phyloP scores from a whole-genome alignment of 176 grass and related monocot species.

The Dendrocalamus sinicus region DNA sequence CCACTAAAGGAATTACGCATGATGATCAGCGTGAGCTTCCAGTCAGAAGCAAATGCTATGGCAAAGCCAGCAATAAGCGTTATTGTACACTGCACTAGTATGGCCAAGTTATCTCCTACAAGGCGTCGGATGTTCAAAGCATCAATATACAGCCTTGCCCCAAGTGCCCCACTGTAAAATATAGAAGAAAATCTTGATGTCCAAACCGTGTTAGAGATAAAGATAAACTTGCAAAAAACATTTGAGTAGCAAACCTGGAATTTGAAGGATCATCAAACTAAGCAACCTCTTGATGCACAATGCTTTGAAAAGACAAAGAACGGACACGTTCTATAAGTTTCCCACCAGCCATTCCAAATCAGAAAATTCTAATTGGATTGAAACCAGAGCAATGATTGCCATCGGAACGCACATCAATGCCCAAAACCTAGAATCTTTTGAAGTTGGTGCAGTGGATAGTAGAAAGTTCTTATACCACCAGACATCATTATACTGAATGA shows the following conservation, averaged over 20 bases:
- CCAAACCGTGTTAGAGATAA: constrained; percentile 39
- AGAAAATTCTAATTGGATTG: constrained; percentile 67
- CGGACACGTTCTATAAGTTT: constrained; percentile 81
- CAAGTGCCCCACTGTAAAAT: constrained; percentile 62
- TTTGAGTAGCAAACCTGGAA: constrained; percentile 66
- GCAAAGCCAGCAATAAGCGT: constrained; percentile 58
- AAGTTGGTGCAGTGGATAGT: constrained; percentile 57
- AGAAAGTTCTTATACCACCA: constrained; percentile 71
- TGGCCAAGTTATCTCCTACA: constrained; percentile 66
- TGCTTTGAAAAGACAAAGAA: constrained; percentile 64
- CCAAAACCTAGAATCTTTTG: constrained; percentile 78
- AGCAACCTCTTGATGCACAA: constrained; percentile 74
- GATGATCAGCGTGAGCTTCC: constrained; percentile 67
- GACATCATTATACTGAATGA: constrained; percentile 73
- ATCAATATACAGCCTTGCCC: constrained; percentile 62
- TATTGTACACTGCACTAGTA: constrained; percentile 58
- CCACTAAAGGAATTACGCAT: constrained; percentile 66
- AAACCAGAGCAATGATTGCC: constrained; percentile 55
- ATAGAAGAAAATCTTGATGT: constrained; percentile 33
- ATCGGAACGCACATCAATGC: constrained; percentile 58
- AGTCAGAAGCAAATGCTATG: constrained; percentile 67
- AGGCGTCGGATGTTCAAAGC: constrained; percentile 62
- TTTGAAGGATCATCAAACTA: constrained; percentile 87
- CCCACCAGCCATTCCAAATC: constrained; percentile 82
- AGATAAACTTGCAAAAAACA: not conserved